phyloP scores from a whole-genome alignment of 2,329 filamentous ascomycete species.

The Anthostomella pinea region DNA sequence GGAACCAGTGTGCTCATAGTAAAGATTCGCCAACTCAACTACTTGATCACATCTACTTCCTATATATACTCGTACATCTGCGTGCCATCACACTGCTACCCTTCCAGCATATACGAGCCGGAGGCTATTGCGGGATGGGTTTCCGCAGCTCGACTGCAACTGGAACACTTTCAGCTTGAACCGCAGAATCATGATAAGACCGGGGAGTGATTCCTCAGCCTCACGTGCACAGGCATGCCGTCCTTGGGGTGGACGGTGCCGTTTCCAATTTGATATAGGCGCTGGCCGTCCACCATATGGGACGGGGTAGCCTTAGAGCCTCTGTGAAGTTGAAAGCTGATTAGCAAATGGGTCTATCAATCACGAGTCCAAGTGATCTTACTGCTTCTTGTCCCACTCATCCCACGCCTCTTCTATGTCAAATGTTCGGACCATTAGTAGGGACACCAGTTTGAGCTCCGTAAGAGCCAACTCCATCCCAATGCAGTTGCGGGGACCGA shows the following conservation, averaged over 20 bases:
- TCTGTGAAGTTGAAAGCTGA: constrained; percentile 6
- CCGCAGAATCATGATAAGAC: constrained; percentile 12
- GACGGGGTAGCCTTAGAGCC: constrained; percentile 22
- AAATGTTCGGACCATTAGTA: constrained; percentile 46
- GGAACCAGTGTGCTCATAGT: too few relatives aligned
- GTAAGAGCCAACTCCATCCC: constrained; percentile 55
- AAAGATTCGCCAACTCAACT: too few relatives aligned
- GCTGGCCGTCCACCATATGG: constrained; percentile 27
- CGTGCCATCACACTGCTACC: too few relatives aligned
- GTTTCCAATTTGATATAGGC: constrained; percentile 29
- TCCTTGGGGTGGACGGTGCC: constrained; percentile 35
- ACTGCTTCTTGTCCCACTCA: constrained; percentile 33
- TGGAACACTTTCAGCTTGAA: background rate
- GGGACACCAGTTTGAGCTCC: constrained; percentile 48
- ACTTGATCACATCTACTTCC: too few relatives aligned
- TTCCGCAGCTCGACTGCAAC: background rate
- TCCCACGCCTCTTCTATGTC: constrained; percentile 47
- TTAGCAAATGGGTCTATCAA: constrained; percentile 4
- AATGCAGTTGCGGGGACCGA: constrained; percentile 54
- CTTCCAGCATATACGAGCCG: too few relatives aligned
- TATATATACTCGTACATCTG: too few relatives aligned
- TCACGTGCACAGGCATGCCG: constrained; percentile 38
- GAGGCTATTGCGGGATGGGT: too few relatives aligned
- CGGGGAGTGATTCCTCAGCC: constrained; percentile 15
- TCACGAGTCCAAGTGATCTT: constrained; percentile 8